Percentiles rank a stretch among this genome's conserved stretches.
These are phyloP conservation scores for Eragrostis nindensis DNA, from an alignment of 176 grass and related monocot species.

Conservation along the genomic window DNA sequence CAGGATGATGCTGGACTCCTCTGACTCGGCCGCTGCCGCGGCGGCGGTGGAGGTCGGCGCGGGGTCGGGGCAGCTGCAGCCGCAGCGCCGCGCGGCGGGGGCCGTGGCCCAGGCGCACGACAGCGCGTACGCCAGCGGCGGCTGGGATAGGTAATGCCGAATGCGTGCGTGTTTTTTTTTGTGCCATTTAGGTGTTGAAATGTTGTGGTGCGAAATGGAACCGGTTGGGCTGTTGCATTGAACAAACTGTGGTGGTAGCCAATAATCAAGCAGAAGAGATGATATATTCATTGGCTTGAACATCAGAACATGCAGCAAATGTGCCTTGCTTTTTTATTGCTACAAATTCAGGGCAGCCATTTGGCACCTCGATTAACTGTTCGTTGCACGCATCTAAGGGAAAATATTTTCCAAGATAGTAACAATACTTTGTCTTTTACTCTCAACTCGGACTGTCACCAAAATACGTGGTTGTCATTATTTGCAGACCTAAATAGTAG, in stretches of 20 bases:
- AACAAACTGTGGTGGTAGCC: neutral
- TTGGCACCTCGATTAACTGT: neutral
- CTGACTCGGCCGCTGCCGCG: constrained; percentile 27
- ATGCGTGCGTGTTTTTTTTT: neutral
- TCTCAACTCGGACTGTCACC: neutral
- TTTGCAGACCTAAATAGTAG: neutral
- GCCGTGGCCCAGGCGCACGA: constrained; percentile 41
- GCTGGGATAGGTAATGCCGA: constrained; percentile 62
- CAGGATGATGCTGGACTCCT: constrained; percentile 75
- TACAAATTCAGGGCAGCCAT: neutral
- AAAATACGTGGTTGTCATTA: neutral
- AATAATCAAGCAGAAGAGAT: neutral
- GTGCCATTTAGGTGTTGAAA: neutral
- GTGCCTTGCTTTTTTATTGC: constrained; percentile 5
- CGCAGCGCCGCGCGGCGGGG: constrained; percentile 43
- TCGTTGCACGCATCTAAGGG: neutral
- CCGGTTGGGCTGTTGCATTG: neutral
- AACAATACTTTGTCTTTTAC: neutral
- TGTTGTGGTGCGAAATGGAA: neutral
- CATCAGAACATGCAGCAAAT: neutral
- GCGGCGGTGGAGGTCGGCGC: constrained; percentile 18
- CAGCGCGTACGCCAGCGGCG: constrained; percentile 53
- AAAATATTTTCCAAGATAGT: neutral
- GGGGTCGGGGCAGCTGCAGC: constrained; percentile 40
- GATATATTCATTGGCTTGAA: neutral